Conservation (phyloP, 23 red algal species). For the Chondrus crispus region DNA sequence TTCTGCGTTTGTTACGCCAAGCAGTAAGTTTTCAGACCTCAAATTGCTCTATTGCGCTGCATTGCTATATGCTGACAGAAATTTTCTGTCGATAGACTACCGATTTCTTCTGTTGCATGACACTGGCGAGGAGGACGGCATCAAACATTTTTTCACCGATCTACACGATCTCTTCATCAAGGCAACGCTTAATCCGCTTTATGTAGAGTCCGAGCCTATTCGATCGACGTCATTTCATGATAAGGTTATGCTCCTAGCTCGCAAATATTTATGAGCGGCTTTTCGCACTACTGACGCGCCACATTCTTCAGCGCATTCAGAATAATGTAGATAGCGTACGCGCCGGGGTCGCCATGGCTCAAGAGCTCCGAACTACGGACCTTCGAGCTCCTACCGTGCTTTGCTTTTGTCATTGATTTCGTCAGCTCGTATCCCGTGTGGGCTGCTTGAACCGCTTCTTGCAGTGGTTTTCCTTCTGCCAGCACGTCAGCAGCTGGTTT, state of each 20-base stretch:
- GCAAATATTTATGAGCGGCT: conserved; percentile 50
- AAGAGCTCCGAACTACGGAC: not conserved
- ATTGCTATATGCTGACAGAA: not conserved
- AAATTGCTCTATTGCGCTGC: not conserved
- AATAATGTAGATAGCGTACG: conserved; percentile 4
- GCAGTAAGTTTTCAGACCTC: conserved; percentile 26
- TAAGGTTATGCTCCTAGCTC: conserved; percentile 46
- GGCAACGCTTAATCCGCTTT: conserved; percentile 64
- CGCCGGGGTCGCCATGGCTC: conserved; percentile 31
- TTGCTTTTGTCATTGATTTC: conserved; percentile 25
- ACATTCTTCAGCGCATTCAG: conserved; percentile 32
- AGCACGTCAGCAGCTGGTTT: conserved; percentile 66
- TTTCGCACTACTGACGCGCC: too few species aligned
- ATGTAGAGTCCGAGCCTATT: conserved; percentile 53
- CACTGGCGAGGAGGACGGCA: conserved; percentile 56
- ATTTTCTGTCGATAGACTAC: conserved; percentile 23
- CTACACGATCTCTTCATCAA: conserved; percentile 78
- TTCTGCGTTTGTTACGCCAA: conserved; percentile 72
- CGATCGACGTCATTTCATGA: conserved; percentile 58
- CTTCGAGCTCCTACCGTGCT: conserved; percentile 34
- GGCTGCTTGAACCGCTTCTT: conserved; percentile 52
- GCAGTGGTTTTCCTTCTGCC: not conserved
- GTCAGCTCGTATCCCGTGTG: conserved; percentile 26
- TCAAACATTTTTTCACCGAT: conserved; percentile 56
- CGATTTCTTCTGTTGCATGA: conserved; percentile 73